A percentile compares a stretch with the other conserved stretches of the same genome.
Conservation (phyloP, 2,329 filamentous ascomycete genomes). For the Thermoascus crustaceus region DNA sequence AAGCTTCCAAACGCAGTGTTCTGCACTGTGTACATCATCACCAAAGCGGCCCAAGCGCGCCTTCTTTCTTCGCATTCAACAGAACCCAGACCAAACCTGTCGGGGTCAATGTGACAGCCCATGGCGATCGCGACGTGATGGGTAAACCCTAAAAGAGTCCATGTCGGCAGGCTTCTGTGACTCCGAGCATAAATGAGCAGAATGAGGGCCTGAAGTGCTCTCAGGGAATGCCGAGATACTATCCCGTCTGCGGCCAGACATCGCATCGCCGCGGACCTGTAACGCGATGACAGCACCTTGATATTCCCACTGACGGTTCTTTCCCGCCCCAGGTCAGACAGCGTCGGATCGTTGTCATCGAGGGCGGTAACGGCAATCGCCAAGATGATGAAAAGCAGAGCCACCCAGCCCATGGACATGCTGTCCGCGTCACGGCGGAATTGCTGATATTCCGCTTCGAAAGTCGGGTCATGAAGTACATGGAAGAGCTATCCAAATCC, state of each 20-base stretch:
- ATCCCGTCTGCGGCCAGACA: conserved; percentile 34
- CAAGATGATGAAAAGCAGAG: conserved; percentile 32
- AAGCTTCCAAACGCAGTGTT: conserved; percentile 30
- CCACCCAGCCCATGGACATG: conserved; percentile 32
- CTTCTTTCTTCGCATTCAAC: conserved; percentile 33
- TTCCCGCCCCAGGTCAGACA: conserved; percentile 31
- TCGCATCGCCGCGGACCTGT: conserved; percentile 29
- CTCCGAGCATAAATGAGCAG: conserved; percentile 32
- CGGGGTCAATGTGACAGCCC: conserved; percentile 36
- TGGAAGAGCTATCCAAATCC: conserved; percentile 25
- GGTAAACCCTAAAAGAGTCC: conserved; percentile 33
- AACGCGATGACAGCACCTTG: conserved; percentile 28
- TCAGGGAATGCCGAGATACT: conserved; percentile 31
- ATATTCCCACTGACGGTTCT: conserved; percentile 29
- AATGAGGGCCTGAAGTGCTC: conserved; percentile 32
- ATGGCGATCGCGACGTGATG: conserved; percentile 35
- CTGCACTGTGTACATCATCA: conserved; percentile 34
- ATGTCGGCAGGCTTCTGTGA: conserved; percentile 28
- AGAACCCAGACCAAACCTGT: conserved; percentile 24
- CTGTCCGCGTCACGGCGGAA: conserved; percentile 29
- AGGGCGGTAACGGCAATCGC: conserved; percentile 31
- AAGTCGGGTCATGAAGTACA: conserved; percentile 35
- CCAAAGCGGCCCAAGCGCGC: conserved; percentile 32
- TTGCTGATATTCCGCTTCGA: conserved; percentile 30
- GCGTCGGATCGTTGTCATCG: conserved; percentile 27